Conservation (phyloP, 2,329 filamentous ascomycete species). For the Berkeleyomyces basicola region DNA sequence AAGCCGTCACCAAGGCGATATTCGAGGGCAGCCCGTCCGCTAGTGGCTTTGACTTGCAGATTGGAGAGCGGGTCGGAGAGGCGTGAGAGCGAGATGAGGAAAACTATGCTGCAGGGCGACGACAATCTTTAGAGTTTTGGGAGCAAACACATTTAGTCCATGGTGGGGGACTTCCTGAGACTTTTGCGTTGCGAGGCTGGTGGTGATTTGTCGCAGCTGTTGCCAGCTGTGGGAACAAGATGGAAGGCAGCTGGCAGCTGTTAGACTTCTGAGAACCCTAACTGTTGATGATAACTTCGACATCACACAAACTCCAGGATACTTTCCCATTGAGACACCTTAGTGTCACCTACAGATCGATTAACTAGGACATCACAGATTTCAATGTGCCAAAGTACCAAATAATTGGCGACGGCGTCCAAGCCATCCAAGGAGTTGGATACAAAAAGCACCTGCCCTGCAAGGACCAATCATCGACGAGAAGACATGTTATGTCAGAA, state of each 20-base stretch:
- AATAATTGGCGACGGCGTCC: too few relatives aligned
- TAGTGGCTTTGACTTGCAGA: neutral
- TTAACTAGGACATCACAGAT: too few relatives aligned
- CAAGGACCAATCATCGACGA: too few relatives aligned
- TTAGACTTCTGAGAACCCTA: too few relatives aligned
- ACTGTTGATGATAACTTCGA: too few relatives aligned
- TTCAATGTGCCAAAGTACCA: too few relatives aligned
- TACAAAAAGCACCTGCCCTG: too few relatives aligned
- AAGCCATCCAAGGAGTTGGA: too few relatives aligned
- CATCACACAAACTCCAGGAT: too few relatives aligned
- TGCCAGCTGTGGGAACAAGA: neutral
- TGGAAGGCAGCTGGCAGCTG: neutral
- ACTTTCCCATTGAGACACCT: too few relatives aligned
- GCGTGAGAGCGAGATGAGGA: neutral
- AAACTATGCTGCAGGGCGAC: neutral
- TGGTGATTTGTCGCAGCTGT: neutral
- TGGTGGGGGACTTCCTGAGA: conserved; percentile 1
- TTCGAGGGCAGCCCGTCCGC: neutral
- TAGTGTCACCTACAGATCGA: too few relatives aligned
- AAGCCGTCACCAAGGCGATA: neutral
- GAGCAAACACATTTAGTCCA: neutral
- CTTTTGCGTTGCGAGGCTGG: neutral
- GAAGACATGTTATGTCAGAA: too few relatives aligned
- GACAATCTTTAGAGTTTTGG: neutral
- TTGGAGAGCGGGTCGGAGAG: neutral